Base-by-base conservation (phyloP, 2,329 filamentous ascomycete species). In the Aspergillus uvarum region DNA sequence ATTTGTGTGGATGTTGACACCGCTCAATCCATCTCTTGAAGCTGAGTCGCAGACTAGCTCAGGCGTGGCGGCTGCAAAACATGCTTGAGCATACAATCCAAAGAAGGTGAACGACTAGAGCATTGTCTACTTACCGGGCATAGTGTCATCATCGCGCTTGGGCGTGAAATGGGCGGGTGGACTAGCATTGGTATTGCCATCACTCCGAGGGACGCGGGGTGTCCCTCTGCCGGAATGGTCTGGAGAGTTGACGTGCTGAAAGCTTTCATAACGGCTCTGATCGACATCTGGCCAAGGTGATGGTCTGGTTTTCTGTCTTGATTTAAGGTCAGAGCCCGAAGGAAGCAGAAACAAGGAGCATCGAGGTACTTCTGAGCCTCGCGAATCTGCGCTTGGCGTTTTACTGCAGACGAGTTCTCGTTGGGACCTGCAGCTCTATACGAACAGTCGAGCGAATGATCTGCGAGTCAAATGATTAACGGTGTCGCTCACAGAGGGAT, bases 1-100 rank as follows among this genome's bases (percentile, higher is more conserved):
- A 49, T 67, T 70, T 10, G 69, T 70, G 22, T 69, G 67, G 4
- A 68, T 48, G 42, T 71, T 70, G n/a, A 69, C 59, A 10, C 67
- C 69, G 32, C 66, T 69, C n/a, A 71, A 42, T 3, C 67, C 67
- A 16, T 68, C 66, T 56, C 62, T 58, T 10, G 64, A 65, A 26
- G 65, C 60, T 0, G 64, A 65, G 49, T 68, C 67, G 5, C 59
- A 55, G 14, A 44, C 38, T 12, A 66, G 16, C 47, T 65, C 66
- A 3, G 64, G 61, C 5, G 57, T 56, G 5, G 47, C 47, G 31
- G 19, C 50, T 55, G 8, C n/a, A 22, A 6, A n/a, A 7, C 5
- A 10, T 5, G 0, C 51, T 16, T 50, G 56, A n/a, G 44, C 29
- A 16, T 19, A 14, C 10, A 11, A 2, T 51, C 44, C 6, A 31